phyloP scores from a whole-genome alignment of 2,329 filamentous ascomycete genomes.

The Ambrosiella cleistominuta region DNA sequence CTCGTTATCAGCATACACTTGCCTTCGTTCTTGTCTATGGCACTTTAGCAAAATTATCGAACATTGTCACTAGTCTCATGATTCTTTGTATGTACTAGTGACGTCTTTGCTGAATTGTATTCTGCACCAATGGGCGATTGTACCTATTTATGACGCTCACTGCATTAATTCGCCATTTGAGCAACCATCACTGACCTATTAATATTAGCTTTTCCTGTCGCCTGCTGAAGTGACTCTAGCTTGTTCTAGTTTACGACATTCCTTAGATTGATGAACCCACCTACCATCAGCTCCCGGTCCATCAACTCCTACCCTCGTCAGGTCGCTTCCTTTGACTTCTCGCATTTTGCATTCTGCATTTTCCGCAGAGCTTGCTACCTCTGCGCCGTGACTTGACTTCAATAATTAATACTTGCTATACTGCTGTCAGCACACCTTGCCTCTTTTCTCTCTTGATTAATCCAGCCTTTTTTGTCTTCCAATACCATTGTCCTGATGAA shows the following conservation, averaged over 20 bases:
- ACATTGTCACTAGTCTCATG: no score
- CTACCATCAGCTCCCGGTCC: background rate
- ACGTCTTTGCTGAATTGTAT: background rate
- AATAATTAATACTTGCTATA: background rate
- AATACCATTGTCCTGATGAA: background rate
- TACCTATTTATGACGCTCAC: background rate
- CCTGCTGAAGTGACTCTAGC: background rate
- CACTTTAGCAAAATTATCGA: no score
- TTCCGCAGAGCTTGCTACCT: background rate
- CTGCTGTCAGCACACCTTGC: background rate
- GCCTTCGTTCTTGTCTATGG: no score
- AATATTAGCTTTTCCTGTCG: background rate
- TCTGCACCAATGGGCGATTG: background rate
- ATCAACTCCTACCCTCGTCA: background rate
- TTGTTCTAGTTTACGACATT: background rate
- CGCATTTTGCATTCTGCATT: background rate
- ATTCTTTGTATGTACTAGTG: background rate
- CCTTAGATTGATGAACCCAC: background rate
- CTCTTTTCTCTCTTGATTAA: background rate
- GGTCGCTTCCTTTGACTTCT: background rate
- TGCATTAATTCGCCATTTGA: background rate
- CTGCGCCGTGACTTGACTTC: background rate
- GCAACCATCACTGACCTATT: background rate
- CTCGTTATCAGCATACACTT: no score
- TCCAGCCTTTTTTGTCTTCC: background rate